Evolutionary conservation across 1,284 basidiomycete genomes (phyloP), one percentile per base, ranked within the genome.

Genomic region (Testicularia cyperi): DNA sequence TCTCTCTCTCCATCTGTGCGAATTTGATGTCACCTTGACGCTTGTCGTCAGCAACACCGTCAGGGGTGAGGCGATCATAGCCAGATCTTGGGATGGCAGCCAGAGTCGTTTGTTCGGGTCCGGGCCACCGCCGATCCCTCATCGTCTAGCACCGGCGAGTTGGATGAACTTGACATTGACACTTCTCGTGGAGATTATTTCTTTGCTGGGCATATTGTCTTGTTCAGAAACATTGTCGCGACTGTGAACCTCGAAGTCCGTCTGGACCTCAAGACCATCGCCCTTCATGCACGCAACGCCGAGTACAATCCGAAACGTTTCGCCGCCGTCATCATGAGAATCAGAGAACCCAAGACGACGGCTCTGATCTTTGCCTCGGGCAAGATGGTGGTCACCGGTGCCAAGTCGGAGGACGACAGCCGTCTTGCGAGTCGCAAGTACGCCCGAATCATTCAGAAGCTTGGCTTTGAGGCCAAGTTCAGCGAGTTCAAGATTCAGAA

Each of bases 301-400:
- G 95, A 99, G 81, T 99, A 98, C 80, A 98, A 97, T 77, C 95
- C 95, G 36, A 98, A 98, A 92, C 92, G 95, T 87, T 98, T 98
- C 81, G 95, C 95, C 65, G 95, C 95, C 54, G 95, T 98, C 64
- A 98, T 98, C 80, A 98, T 99, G 95, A 90, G 95, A 80, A 98
- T 99, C 77, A 91, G 95, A 70, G 94, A 98, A 74, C 95, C 95
- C 47, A 98, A 98, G 83, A 99, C 95, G 47, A 98, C 95, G 29
- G 95, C 95, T 10, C 85, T 99, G 64, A 98, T 98, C 79, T 98
- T 99, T 79, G 95, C 95, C 22, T 96, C 92, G 42, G 95, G 95
- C 77, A 98, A 98, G 84, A 98, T 99, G 90, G 95, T 98, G 77
- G 94, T 97, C 52, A 98, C 95, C 19, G 95, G 95, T 78, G 95